Percentiles rank a stretch among this genome's conserved stretches.
phyloP scores from a whole-genome alignment of 345 rosid genomes.

The Anacardium occidentale region DNA sequence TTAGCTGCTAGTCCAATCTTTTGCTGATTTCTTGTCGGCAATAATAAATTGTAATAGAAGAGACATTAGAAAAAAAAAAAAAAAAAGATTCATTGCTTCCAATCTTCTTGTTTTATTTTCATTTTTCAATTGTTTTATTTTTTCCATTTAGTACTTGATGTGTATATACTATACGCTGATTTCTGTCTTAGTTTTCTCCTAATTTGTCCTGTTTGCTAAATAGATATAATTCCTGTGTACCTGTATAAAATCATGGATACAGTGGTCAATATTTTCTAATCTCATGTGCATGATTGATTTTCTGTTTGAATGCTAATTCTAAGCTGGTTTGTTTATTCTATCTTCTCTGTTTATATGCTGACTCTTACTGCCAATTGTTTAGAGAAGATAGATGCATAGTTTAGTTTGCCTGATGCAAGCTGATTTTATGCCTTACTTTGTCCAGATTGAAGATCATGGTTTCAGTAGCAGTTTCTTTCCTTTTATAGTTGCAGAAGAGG shows the following conservation, averaged over 20 bases:
- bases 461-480: constrained; percentile 90
- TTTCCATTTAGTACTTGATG: background rate
- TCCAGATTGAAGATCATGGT: constrained; percentile 90
- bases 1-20: background rate
- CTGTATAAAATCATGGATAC: background rate
- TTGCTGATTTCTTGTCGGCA: background rate
- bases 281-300: background rate
- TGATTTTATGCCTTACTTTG: constrained; percentile 29
- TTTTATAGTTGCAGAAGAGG: constrained; percentile 83
- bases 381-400: constrained; percentile 1
- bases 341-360: background rate
- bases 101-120: background rate
- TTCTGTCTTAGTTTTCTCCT: constrained; percentile 16
- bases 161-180: background rate
- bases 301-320: background rate
- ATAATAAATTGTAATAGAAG: background rate
- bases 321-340: constrained; percentile 1
- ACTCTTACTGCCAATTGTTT: background rate
- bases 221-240: background rate
- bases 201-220: background rate
- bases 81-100: constrained; percentile 3
- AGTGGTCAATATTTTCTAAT: background rate
- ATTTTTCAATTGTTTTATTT: constrained; percentile 3
- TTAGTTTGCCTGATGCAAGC: constrained; percentile 5
- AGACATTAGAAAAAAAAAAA: constrained; percentile 4